Evolutionary conservation across 768 basidiomycete species (phyloP), one percentile per base, ranked within the genome.

Genomic region (Galerina marginata): DNA sequence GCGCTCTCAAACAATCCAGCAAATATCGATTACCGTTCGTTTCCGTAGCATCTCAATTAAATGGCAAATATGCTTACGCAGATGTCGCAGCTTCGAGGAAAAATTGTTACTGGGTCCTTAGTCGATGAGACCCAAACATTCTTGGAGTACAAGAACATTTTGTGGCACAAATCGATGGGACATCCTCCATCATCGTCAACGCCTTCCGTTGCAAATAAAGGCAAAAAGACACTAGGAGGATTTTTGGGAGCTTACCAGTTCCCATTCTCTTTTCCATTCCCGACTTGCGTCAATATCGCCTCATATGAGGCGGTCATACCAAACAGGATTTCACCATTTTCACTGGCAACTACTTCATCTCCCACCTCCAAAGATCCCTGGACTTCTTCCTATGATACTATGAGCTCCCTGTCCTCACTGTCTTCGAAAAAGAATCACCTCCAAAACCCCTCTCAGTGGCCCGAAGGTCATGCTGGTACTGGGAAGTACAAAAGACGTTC

Each of bases 271-370:
- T 63, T 60, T 29, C 56, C 38, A 36, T 56, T 63, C 36, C 58
- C 53, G 1, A 53, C 59, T 15, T 61, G 65, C 14, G 67, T 69
- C n/a, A 61, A 66, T 10, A 55, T 66, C 52, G 40, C 61, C 1
- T 58, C 61, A 39, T 54, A 43, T 23, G 47, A 49, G 7, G 33
- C 47, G 11, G 40, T 33, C 40, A 12, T 60, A 46, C 51, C 10
- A 6, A n/a, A 48, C 11, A 36, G 23, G 12, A 38, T 37, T 2
- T 53, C 26, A 26, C 11, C 42, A 10, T 53, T 55, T 11, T 42
- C 50, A 14, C 38, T 52, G 1, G 39, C 47, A 14, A 38, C 47
- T 26, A 20, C 20, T 20, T 20, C 20, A 20, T 26, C 57, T 2
- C n/a, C 47, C 23, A 26, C 61, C 2, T 20, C 36, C 15, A 37